These are phyloP conservation scores for Claviceps pusilla DNA, from an alignment of 2,329 filamentous ascomycete species.

Conservation along the genomic window DNA sequence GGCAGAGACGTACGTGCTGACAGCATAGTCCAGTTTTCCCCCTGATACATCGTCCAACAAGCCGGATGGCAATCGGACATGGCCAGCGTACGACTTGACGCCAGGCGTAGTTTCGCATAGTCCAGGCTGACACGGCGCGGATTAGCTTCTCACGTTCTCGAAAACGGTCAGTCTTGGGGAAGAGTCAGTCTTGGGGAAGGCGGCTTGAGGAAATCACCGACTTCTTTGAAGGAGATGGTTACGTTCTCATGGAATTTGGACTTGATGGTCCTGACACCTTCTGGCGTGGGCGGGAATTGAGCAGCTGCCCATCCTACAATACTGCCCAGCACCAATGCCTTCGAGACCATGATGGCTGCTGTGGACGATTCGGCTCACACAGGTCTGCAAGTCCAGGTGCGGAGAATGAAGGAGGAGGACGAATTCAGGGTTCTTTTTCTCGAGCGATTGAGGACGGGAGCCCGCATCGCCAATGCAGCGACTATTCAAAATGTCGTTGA, in stretches of 20 bases:
- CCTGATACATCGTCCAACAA: conserved; percentile 24
- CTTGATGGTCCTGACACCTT: conserved; percentile 30
- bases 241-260: conserved; percentile 46
- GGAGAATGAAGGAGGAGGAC: not conserved
- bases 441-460: not conserved
- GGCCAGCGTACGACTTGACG: conserved; percentile 51
- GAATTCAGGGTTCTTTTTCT: not conserved
- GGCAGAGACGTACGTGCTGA: conserved; percentile 28
- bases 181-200: too few species aligned
- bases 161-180: not conserved
- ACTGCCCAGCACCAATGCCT: conserved; percentile 7
- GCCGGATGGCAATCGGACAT: conserved; percentile 39
- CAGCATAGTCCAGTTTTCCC: conserved; percentile 27
- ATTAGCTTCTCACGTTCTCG: not conserved
- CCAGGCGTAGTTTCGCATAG: conserved; percentile 41
- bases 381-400: not conserved
- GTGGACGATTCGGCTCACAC: not conserved
- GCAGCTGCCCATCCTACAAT: conserved; percentile 12
- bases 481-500: not conserved
- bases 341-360: conserved; percentile 3
- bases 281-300: conserved; percentile 17
- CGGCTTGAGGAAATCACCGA: conserved; percentile 6
- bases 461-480: not conserved
- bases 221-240: conserved; percentile 45
- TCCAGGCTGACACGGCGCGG: conserved; percentile 29